These are phyloP conservation scores for Corylus heterophylla DNA, from an alignment of 306 rosid species.

Conservation along the genomic window DNA sequence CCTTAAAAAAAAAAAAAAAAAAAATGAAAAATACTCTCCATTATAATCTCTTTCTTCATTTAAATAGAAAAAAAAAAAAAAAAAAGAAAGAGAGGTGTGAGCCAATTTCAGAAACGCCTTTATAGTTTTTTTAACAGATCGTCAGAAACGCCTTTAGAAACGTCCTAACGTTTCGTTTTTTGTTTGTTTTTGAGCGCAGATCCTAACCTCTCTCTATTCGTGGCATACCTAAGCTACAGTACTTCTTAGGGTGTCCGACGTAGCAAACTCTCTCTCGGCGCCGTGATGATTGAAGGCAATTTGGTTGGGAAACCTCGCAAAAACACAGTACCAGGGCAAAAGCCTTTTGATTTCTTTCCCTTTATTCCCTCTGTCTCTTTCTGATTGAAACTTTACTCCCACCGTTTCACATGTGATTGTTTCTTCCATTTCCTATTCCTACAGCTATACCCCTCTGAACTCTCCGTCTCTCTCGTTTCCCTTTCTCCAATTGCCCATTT, in stretches of 20 bases:
- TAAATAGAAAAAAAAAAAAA: too few species aligned
- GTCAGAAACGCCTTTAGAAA: too few species aligned
- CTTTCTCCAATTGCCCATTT: constrained; percentile 15
- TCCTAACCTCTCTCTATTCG: neutral
- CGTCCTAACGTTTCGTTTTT: neutral
- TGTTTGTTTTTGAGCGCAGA: neutral
- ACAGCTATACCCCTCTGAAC: neutral
- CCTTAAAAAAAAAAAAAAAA: too few species aligned
- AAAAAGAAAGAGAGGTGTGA: too few species aligned
- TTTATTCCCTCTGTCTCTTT: constrained; percentile 44
- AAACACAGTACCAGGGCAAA: constrained; percentile 15
- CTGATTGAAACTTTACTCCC: constrained; percentile 34
- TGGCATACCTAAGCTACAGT: neutral
- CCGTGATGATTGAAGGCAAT: constrained; percentile 1
- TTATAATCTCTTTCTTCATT: too few species aligned
- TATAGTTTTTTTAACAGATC: too few species aligned
- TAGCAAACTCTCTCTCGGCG: neutral
- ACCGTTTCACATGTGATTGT: constrained; percentile 30
- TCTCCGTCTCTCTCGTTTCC: neutral
- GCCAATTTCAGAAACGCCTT: too few species aligned
- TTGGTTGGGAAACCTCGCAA: constrained; percentile 14
- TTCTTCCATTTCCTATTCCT: constrained; percentile 11
- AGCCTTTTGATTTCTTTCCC: constrained; percentile 12
- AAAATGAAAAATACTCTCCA: too few species aligned
- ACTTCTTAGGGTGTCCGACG: neutral